These are phyloP conservation scores for Boletus rubropictus DNA, from an alignment of 768 basidiomycete genomes.

Conservation along the genomic window DNA sequence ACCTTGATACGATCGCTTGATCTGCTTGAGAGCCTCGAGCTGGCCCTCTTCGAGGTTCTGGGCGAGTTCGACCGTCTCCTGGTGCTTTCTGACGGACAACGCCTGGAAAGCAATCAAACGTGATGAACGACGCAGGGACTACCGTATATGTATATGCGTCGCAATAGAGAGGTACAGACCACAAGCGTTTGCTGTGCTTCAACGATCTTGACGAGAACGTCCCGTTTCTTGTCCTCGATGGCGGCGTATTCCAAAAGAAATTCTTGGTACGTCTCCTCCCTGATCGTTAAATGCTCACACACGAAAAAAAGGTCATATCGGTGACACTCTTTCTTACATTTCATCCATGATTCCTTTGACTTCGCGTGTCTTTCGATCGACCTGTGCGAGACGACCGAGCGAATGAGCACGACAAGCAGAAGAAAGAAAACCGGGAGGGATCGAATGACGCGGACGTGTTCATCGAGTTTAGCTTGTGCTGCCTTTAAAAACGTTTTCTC, in stretches of 20 bases:
- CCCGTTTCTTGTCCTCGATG: slow-evolving; percentile 27
- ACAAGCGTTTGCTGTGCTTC: slow-evolving; percentile 23
- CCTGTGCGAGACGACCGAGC: slow-evolving; percentile 7
- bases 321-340: slow-evolving; percentile 21
- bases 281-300: slow-evolving; percentile 3
- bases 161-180: slow-evolving; percentile 10
- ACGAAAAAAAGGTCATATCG: slow-evolving; percentile 3
- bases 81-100: slow-evolving; percentile 26
- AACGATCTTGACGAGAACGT: slow-evolving; percentile 21
- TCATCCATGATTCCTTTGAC: slow-evolving; percentile 15
- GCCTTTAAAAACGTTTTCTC: slow-evolving; percentile 20
- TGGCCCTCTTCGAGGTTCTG: slow-evolving; percentile 24
- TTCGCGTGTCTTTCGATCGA: slow-evolving; percentile 18
- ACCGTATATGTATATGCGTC: neutral
- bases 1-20: slow-evolving; percentile 22
- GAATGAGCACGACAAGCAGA: neutral
- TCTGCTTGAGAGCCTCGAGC: slow-evolving; percentile 17
- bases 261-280: slow-evolving; percentile 24
- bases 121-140: too few relatives aligned
- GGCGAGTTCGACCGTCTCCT: slow-evolving; percentile 17
- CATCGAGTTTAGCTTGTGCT: slow-evolving; percentile 22
- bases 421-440: neutral
- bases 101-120: slow-evolving; percentile 8
- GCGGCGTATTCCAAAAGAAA: slow-evolving; percentile 21
- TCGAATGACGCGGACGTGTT: slow-evolving; percentile 14